Conservation (phyloP, 257 asterid genomes). For the Haberlea rhodopensis region DNA sequence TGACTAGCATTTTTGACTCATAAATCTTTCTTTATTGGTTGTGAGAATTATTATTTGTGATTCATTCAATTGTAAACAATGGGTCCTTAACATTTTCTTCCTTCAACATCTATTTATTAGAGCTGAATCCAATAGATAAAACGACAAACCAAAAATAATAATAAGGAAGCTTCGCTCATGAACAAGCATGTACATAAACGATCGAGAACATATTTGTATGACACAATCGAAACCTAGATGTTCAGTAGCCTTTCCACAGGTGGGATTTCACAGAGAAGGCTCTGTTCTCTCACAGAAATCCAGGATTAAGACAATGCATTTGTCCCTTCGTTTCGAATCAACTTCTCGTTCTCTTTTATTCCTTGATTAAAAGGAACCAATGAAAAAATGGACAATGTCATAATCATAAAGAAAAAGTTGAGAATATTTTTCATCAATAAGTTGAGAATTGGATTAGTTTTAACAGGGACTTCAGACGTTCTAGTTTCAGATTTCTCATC, state of each 20-base stretch:
- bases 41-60: not conserved
- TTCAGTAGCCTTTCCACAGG: not conserved
- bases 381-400: slow-evolving; percentile 8
- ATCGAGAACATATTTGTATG: no score
- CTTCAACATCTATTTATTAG: no score
- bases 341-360: slow-evolving; percentile 25
- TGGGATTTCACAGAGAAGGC: no score
- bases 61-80: no score
- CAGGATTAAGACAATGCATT: slow-evolving; percentile 9
- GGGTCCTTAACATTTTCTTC: no score
- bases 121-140: no score
- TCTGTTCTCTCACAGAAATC: slow-evolving; percentile 12
- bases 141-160: not conserved
- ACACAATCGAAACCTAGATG: not conserved
- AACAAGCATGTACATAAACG: not conserved
- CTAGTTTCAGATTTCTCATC: slow-evolving; percentile 91
- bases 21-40: not conserved
- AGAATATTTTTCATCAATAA: not conserved
- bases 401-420: not conserved
- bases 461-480: slow-evolving; percentile 49
- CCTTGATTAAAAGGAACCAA: slow-evolving; percentile 23
- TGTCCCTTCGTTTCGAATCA: slow-evolving; percentile 12
- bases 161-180: not conserved
- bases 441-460: slow-evolving; percentile 35
- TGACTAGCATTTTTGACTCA: not conserved